A percentile compares a stretch with the other conserved stretches of the same genome.
phyloP scores from a whole-genome alignment of 2,329 filamentous ascomycete species.

The Paecilomyces fulvus region DNA sequence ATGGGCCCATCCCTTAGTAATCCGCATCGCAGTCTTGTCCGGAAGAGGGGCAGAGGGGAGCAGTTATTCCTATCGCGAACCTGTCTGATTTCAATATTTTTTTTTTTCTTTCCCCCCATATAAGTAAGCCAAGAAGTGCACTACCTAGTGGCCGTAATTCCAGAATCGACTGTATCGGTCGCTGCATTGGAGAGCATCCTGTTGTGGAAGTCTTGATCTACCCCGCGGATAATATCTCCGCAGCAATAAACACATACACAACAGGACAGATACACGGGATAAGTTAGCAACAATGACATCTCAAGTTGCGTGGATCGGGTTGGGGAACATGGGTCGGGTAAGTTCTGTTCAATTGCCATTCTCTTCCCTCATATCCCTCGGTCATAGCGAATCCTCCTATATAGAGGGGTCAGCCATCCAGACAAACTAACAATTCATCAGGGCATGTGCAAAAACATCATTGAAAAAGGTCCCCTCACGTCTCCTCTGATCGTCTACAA shows the following conservation, averaged over 20 bases:
- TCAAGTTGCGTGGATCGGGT: constrained; percentile 14
- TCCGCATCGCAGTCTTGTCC: neutral
- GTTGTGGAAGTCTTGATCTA: neutral
- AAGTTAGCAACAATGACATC: constrained; percentile 4
- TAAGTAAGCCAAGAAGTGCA: too few relatives aligned
- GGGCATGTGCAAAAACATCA: constrained; percentile 80
- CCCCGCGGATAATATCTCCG: neutral
- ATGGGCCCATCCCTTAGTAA: neutral
- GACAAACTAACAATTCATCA: constrained; percentile 21
- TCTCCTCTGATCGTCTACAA: constrained; percentile 73
- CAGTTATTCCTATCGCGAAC: neutral
- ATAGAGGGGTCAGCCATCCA: neutral
- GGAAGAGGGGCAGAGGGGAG: neutral
- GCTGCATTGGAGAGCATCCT: neutral
- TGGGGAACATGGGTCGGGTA: constrained; percentile 19
- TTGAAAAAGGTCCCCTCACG: constrained; percentile 64
- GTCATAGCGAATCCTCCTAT: constrained; percentile 1
- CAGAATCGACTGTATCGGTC: too few relatives aligned
- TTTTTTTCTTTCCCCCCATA: neutral
- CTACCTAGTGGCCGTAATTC: too few relatives aligned
- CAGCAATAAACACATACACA: neutral
- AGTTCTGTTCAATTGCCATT: constrained; percentile 2
- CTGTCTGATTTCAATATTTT: neutral
- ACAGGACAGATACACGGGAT: neutral
- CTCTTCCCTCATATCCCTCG: neutral